Evolutionary conservation across 345 rosid species (phyloP), one percentile per base, ranked within the genome.

Genomic region (Hibiscus trionum): DNA sequence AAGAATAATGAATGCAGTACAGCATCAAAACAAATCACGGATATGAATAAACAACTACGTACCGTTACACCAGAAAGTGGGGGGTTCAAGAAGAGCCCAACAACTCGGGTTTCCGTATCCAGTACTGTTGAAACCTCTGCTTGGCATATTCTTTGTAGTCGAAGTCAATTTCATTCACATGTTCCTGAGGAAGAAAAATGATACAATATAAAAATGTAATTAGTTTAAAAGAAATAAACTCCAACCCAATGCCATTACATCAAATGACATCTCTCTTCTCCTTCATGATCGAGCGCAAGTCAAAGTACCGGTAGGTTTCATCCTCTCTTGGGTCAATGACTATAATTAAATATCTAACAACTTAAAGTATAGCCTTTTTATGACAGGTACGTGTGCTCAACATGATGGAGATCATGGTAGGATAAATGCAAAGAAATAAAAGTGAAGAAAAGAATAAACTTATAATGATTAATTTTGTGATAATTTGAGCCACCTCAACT

Each of bases 121-220:
- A 84, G 35, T 87, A 89, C 72, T 73, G 87, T 61, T 83, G 76
- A 62, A 89, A 79, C 74, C 94, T 83, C 80, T 87, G 90, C 80
- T 77, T 80, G 19, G 91, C 94, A 77, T 89, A 89, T 70, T 80
- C 88, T 56, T 72, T 64, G 77, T 83, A 89, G 82, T 89, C 86
- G 63, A 89, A 89, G n/a, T 87, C 94, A 68, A 89, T 82, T 52
- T 79, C 82, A 70, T 86, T 89, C 57, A 84, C 88, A 47, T 86
- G 82, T 5, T 82, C 88, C 94, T 86, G 90, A 69, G 74, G 64
- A 81, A 52, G 5, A 66, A 42, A 66, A 44, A 50, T 58, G 66
- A 16, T 31, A 50, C 11, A 9, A 19, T 27, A 53, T 2, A 67
- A 29, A 26, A 5, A 56, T 17, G 44, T 11, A 68, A 37, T 66